These are phyloP conservation scores for Mucuna pruriens DNA, from an alignment of 306 rosid species.

Conservation along the genomic window DNA sequence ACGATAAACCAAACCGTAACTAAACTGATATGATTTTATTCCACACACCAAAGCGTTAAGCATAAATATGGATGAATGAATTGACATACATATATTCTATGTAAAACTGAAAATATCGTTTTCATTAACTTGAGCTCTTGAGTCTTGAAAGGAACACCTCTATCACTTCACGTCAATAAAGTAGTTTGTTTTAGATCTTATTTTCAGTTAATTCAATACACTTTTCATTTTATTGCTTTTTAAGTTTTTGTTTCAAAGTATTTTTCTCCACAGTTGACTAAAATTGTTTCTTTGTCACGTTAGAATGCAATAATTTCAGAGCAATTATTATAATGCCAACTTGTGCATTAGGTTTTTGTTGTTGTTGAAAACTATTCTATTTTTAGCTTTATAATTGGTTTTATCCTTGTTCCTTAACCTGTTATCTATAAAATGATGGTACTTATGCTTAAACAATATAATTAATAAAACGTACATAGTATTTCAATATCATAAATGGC, in stretches of 20 bases:
- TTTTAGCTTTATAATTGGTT: not conserved
- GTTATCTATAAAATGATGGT: constrained; percentile 30
- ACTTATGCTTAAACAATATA: constrained; percentile 10
- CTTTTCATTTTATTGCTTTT: not conserved
- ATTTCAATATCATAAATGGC: constrained; percentile 8
- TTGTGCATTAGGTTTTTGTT: not conserved
- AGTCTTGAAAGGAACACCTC: constrained; percentile 8
- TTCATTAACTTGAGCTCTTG: not conserved
- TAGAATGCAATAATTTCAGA: not conserved
- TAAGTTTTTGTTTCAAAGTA: not conserved
- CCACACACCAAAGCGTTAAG: not conserved
- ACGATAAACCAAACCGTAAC: constrained; percentile 31
- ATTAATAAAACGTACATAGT: not conserved
- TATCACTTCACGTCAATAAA: not conserved
- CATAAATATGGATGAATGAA: not conserved
- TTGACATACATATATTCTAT: not conserved
- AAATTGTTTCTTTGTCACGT: constrained; percentile 9
- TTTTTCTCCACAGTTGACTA: not conserved
- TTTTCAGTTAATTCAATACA: not conserved
- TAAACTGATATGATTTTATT: not conserved
- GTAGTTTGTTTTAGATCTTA: not conserved
- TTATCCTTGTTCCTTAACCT: not conserved
- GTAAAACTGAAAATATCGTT: not conserved
- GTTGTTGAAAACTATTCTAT: not conserved
- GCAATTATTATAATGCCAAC: constrained; percentile 16